Base-by-base conservation (phyloP, 1,139 yeast genomes). In the Geotrichum bryndzae region DNA sequence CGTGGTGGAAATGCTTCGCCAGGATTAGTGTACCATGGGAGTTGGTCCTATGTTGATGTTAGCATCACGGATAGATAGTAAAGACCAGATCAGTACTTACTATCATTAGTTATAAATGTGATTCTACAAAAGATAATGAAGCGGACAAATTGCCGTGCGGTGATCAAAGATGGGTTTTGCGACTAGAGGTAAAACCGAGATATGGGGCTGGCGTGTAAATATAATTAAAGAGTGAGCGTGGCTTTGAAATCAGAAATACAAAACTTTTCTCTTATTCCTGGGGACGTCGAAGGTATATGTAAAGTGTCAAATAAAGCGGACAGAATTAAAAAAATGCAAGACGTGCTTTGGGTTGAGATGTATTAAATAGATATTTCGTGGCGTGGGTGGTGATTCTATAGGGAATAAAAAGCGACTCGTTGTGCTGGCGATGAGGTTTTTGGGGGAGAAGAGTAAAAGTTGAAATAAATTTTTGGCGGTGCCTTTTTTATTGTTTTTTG, bases 21-120 rank as follows among this genome's bases (percentile, higher is more conserved):
- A n/a, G 57, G 53, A 45, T 31, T 56, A n/a, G 62, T 56, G 53
- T 53, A 56, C 62, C 62, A 60, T 56, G 62, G 62, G 46, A 60
- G 62, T 45, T 53, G 48, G 48, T 41, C 48, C 48, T 41, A 8
- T n/a, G 18, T n/a, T 41, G 18, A 41, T 23, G 48, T 41, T 41
- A 41, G 23, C 18, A 15, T n/a, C 10, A 23, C 3, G 48, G n/a
- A 41, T n/a, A 41, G 18, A 7, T 1, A 23, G 18, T n/a, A 23
- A 41, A 41, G 48, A 15, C 22, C 3, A 41, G 48, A 41, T n/a
- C 48, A n/a, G 10, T 18, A 38, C 59, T 27, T 41, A 56, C 59
- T 51, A 51, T 56, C 59, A 56, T 56, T 56, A 56, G 59, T 41
- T 41, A 41, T 41, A n/a, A 41, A 7, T 41, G 48, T 7, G n/a